Base-by-base conservation (phyloP, 345 rosid genomes). In the Eucalyptus melliodora region DNA sequence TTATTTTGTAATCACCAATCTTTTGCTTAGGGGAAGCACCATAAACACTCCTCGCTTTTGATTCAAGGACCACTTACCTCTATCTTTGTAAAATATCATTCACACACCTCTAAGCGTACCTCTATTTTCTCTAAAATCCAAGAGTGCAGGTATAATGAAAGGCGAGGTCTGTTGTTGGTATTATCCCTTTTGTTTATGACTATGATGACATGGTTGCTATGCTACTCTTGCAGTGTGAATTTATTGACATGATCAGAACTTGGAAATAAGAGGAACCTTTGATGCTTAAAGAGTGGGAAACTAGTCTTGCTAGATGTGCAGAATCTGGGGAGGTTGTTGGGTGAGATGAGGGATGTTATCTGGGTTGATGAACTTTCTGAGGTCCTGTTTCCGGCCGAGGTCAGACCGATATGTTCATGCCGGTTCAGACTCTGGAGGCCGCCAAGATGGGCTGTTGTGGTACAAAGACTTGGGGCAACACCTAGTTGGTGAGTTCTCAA, bases 321-420 rank as follows among this genome's bases (percentile, higher is more conserved):
- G 55, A 88, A 85, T 23, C 85, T 86, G 45, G 87, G 86, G 88
- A 50, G 53, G 24, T 69, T 59, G 49, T 77, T 90, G 88, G 94
- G 88, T 92, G 94, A 92, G 92, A 94, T 94, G 95, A 94, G 95
- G 95, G 95, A 94, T 94, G 95, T 91, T 94, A 90, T 91, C 94
- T 86, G 95, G 93, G 89, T 93, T 94, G 92, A 90, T 92, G 94
- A 94, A 89, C 94, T 89, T 92, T 88, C 87, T 93, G 88, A 77
- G 91, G 92, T 92, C 95, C 92, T 94, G 95, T 86, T 91, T 94
- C 87, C 91, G 93, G 90, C 90, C 94, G 16, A 93, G 92, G 90
- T 89, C 91, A 81, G 90, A 91, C 89, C 91, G 86, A 50, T 91
- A 91, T 81, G 90, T 90, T 88, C 94, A 92, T 88, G 34, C 91